These are phyloP conservation scores for Gentiana macrophylla DNA, from an alignment of 257 asterid species.

Conservation along the genomic window DNA sequence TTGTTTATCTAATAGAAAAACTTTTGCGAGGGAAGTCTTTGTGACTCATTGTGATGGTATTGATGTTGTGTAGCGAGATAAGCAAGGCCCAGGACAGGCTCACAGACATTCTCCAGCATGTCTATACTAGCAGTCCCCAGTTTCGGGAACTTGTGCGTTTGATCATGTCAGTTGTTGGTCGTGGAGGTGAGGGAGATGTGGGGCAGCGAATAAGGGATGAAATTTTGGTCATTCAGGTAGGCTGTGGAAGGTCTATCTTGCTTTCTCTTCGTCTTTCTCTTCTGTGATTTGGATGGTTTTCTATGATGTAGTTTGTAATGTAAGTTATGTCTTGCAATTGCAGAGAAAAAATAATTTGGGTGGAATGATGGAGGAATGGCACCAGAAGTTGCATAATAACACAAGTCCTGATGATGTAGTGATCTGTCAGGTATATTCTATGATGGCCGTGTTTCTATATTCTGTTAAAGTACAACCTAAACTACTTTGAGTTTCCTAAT, in stretches of 20 bases:
- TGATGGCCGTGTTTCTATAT: too few relatives aligned
- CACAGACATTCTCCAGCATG: conserved; percentile 69
- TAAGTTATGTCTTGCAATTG: conserved; percentile 13
- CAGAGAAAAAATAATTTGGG: conserved; percentile 89
- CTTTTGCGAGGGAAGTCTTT: not conserved
- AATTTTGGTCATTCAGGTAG: conserved; percentile 89
- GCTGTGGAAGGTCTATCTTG: not conserved
- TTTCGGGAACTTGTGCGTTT: conserved; percentile 69
- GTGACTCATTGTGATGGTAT: not conserved
- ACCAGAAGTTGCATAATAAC: conserved; percentile 94
- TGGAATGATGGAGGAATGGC: conserved; percentile 99
- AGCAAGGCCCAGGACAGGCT: conserved; percentile 98
- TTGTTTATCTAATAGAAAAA: conserved; percentile 2
- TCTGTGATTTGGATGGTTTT: not conserved
- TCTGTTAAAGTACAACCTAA: too few relatives aligned
- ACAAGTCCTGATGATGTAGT: conserved; percentile 99
- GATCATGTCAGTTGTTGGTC: conserved; percentile 97
- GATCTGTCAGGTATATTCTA: conserved; percentile 76
- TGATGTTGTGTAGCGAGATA: conserved; percentile 65
- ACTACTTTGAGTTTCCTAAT: too few relatives aligned
- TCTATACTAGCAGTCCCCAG: conserved; percentile 47
- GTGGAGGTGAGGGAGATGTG: conserved; percentile 99
- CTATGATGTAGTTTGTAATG: not conserved
- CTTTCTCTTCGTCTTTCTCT: not conserved
- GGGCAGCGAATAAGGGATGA: conserved; percentile 99